Conservation (phyloP, 1,284 basidiomycete genomes). For the Irpex sp. region DNA sequence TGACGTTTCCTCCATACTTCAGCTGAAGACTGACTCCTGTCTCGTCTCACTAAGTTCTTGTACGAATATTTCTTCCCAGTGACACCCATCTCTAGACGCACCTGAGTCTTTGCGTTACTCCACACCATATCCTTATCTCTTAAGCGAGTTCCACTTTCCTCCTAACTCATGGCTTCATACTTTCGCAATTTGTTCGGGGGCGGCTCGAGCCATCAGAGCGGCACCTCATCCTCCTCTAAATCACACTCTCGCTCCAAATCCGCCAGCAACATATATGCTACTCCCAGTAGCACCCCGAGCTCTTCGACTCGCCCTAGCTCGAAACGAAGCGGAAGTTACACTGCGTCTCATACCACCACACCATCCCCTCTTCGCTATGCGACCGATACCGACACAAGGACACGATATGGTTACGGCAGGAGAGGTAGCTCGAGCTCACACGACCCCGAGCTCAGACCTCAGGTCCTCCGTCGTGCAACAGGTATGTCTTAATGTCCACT, state of each 20-base stretch:
- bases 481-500: constrained; percentile 19
- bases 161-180: constrained; percentile 31
- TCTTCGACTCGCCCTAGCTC: constrained; percentile 14
- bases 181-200: constrained; percentile 35
- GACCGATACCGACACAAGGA: constrained; percentile 26
- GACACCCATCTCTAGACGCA: not conserved
- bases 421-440: constrained; percentile 16
- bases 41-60: not conserved
- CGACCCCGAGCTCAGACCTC: constrained; percentile 21
- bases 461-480: constrained; percentile 23
- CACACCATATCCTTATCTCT: constrained; percentile 1
- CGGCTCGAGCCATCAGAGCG: constrained; percentile 16
- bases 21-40: not conserved
- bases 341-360: constrained; percentile 20
- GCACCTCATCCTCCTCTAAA: constrained; percentile 20
- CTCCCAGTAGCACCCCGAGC: constrained; percentile 18
- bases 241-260: constrained; percentile 28
- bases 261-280: constrained; percentile 22
- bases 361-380: constrained; percentile 35
- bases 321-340: constrained; percentile 29
- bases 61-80: not conserved
- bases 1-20: not conserved
- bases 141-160: not conserved
- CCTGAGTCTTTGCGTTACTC: not conserved
- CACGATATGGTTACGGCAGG: constrained; percentile 26